These are phyloP conservation scores for Nakazawaea laoshanensis DNA, from an alignment of 805 yeast genomes.

Conservation along the genomic window DNA sequence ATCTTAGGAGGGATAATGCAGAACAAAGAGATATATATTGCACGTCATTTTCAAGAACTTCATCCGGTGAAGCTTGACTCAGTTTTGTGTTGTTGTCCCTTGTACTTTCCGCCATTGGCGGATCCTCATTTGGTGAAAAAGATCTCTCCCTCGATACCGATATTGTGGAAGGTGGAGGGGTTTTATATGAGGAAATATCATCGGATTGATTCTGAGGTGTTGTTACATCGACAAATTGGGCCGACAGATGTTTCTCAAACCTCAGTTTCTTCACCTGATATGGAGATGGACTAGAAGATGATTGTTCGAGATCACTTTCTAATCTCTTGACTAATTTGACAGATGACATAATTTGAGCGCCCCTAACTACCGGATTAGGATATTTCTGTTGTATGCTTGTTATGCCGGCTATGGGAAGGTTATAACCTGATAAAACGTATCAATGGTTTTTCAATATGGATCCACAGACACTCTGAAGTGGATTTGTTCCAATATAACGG, in stretches of 20 bases:
- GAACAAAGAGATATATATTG: conserved; percentile 14
- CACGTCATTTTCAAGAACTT: conserved; percentile 11
- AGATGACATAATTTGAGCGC: neutral
- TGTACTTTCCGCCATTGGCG: neutral
- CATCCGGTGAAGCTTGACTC: conserved; percentile 1
- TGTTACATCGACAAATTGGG: no score
- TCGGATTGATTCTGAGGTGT: no score
- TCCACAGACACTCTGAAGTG: no score
- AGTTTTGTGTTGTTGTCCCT: neutral
- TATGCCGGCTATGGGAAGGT: no score
- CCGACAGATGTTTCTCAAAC: neutral
- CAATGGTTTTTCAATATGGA: no score
- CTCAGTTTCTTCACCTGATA: neutral
- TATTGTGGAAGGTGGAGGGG: conserved; percentile 9
- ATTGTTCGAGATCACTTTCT: no score
- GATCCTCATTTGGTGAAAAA: conserved; percentile 6
- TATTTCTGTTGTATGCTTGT: no score
- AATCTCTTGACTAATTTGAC: no score
- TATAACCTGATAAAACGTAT: no score
- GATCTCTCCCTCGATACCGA: conserved; percentile 8
- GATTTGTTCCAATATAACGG: no score
- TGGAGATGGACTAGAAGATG: no score
- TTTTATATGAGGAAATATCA: conserved; percentile 4
- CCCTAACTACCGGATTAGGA: no score
- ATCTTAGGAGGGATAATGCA: conserved; percentile 11